Base-by-base conservation (phyloP, 2,329 filamentous ascomycete species). In the Microdochium nivale region DNA sequence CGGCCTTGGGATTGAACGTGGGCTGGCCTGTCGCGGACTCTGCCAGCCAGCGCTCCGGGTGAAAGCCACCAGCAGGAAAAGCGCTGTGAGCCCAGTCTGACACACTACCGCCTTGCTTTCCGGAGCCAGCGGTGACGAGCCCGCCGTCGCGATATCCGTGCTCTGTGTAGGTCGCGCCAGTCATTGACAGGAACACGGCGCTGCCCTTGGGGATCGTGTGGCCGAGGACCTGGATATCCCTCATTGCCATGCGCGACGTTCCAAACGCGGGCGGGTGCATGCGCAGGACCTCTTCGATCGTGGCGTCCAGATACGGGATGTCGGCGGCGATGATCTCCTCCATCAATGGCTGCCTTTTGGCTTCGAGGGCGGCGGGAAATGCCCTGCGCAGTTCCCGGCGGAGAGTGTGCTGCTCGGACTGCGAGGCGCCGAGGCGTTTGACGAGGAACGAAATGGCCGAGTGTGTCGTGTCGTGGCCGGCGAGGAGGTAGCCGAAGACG, bases 141-240 rank as follows among this genome's bases (percentile, higher is more conserved):
- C 62, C 61, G 1, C 59, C 58, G n/a, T 67, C 55, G 1, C 40
- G 49, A 2, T 65, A 49, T 3, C 61, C 52, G 9, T 58, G 55
- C 21, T 49, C 51, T 21, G 53, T 25, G 48, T 61, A 59, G 27
- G 58, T 44, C 2, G 58, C 54, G 2, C 59, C 58, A 25, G 49
- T 51, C 10, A 44, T 51, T 25, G 66, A 30, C 13, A 68, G 47
- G 25, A 65, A 56, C 2, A 71, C 56, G 35, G 62, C 56, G 1
- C 67, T 70, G 2, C 68, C 68, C 33, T 67, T 67, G 1, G 68
- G 68, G 16, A 72, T 65, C 30, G 32, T 54, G 25, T 64, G 55
- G 3, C 68, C 69, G 0, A 71, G 55, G 3, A 72, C 49, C 2
- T 58, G 51, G 1, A 63, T 61, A 47, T 70, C 65, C 19, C 47